Percentiles rank a stretch among this genome's conserved stretches.
Conservation (phyloP, 306 rosid species). For the Cucumis sativus region Cucumber_9930_V3 NC_026660.2:6557001-6557500, state of each 20-base stretch:
- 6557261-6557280: not conserved
- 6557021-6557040: no score
- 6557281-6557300: constrained; percentile 12
- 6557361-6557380: not conserved
- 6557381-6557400: not conserved
- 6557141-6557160: no score
- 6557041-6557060: no score
- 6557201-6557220: not conserved
- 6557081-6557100: no score
- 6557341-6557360: constrained; percentile 6
- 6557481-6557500: not conserved
- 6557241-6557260: not conserved
- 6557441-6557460: not conserved
- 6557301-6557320: constrained; percentile 17
- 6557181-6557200: not conserved
- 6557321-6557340: constrained; percentile 2
- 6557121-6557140: no score
- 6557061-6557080: no score
- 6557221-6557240: not conserved
- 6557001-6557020: no score
- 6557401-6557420: not conserved
- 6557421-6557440: not conserved
- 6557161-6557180: not conserved
- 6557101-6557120: no score
- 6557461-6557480: not conserved